phyloP scores from a whole-genome alignment of 2,329 filamentous ascomycete genomes.

The Sarocladiaceae sp. region DNA sequence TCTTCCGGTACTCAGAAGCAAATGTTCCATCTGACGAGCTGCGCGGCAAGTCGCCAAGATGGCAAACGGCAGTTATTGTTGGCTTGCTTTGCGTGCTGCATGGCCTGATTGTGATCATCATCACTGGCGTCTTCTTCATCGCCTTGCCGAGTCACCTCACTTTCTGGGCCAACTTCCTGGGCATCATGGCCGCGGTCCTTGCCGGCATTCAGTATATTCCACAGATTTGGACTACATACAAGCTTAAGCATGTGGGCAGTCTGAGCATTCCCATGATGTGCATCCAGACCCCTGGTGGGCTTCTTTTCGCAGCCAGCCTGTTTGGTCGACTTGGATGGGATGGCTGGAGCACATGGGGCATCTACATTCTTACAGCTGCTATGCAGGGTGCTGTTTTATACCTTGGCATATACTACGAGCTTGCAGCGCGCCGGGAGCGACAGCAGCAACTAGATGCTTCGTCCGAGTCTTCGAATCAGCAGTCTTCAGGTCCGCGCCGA shows the following conservation, averaged over 20 bases:
- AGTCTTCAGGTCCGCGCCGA: conserved; percentile 20
- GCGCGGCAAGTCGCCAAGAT: conserved; percentile 52
- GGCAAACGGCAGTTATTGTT: conserved; percentile 73
- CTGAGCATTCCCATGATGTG: conserved; percentile 97
- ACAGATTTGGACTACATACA: conserved; percentile 89
- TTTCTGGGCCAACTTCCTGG: conserved; percentile 79
- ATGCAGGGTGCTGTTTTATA: conserved; percentile 76
- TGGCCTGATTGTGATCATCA: conserved; percentile 60
- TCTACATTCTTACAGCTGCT: conserved; percentile 78
- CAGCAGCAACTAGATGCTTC: conserved; percentile 14
- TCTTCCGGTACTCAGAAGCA: conserved; percentile 66
- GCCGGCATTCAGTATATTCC: conserved; percentile 89
- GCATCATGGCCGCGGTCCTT: conserved; percentile 69
- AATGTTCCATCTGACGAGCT: conserved; percentile 44
- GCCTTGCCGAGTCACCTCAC: conserved; percentile 58
- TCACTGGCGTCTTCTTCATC: conserved; percentile 62
- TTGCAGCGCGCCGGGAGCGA: conserved; percentile 34
- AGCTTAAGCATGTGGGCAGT: conserved; percentile 78
- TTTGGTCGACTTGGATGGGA: conserved; percentile 69
- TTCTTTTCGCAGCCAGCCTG: conserved; percentile 82
- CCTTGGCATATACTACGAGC: conserved; percentile 75
- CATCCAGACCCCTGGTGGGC: conserved; percentile 90
- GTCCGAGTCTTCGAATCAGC: conserved; percentile 19
- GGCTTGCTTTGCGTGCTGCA: conserved; percentile 68
- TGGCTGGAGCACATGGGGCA: conserved; percentile 94